phyloP scores from a whole-genome alignment of 768 basidiomycete species.

The Collybia mongolica region DNA sequence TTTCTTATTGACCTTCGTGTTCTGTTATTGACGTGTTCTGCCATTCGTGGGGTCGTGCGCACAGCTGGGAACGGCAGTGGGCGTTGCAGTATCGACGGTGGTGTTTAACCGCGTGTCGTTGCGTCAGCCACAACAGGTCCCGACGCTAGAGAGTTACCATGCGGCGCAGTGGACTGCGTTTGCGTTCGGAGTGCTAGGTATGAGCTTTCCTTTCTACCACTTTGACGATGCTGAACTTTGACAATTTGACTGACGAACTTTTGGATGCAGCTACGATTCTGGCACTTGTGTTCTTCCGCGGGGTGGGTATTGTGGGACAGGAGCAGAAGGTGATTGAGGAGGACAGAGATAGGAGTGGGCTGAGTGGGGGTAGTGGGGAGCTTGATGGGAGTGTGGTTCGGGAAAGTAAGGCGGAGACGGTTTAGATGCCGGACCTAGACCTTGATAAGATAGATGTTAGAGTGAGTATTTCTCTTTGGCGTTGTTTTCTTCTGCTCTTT shows the following conservation, averaged over 20 bases:
- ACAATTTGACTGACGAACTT: not conserved
- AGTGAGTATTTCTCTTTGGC: too few species aligned
- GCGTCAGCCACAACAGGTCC: constrained; percentile 11
- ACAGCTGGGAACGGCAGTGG: constrained; percentile 68
- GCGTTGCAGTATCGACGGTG: constrained; percentile 69
- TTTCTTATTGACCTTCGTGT: constrained; percentile 6
- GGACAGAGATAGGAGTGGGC: too few species aligned
- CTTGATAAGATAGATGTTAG: too few species aligned
- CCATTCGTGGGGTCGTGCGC: not conserved
- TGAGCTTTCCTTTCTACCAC: not conserved
- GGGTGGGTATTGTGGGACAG: constrained; percentile 15
- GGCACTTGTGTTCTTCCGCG: constrained; percentile 14
- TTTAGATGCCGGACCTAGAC: too few species aligned
- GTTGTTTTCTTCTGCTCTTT: too few species aligned
- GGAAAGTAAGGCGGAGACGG: too few species aligned
- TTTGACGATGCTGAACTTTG: too few species aligned
- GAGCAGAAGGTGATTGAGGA: not conserved
- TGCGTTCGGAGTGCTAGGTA: constrained; percentile 60
- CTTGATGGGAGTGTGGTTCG: too few species aligned
- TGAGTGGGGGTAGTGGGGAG: too few species aligned
- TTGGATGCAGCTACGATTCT: constrained; percentile 10
- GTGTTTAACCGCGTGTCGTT: constrained; percentile 56
- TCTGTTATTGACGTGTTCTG: not conserved
- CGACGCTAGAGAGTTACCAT: constrained; percentile 47
- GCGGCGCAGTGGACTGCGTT: constrained; percentile 68